Base-by-base conservation (phyloP, 202 grass and related monocot species). In the Carex sylvatica region DNA sequence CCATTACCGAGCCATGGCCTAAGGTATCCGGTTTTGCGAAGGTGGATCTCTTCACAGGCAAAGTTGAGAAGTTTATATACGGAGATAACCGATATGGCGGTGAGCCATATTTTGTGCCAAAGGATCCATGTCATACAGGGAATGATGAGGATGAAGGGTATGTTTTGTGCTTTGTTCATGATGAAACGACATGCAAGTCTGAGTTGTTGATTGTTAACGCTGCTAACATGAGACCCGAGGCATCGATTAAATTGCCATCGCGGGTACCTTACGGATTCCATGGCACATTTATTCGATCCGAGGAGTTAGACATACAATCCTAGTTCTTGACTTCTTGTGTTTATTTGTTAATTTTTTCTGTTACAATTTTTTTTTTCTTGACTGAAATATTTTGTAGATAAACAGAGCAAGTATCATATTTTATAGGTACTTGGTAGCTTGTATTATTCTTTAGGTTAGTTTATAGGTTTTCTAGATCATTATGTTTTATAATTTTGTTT, bases 1-100 rank as follows among this genome's bases (percentile, higher is more conserved):
- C 96, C 80, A 88, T 99, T 78, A 91, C 96, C 2, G 96, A 99
- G 86, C 96, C 96, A 3, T 99, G 96, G 93, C 96, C 96, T 24
- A 93, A 87, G 86, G 92, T 99, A 3, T 99, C 93, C 0, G 96
- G 96, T 4, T 95, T 95, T 87, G 88, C 92, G 40, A 99, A 99
- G 89, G 91, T 99, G 47, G 96, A 99, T 86, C 89, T 95, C 1
- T 60, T 58, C 60, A 83, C 81, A 2, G 96, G 96, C 4, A 88
- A 86, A 44, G 79, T 80, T 0, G 49, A 84, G 42, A 99, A 87
- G 78, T 99, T 93, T 74, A 2, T 92, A 59, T 97, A 90, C 51
- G 94, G 94, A 30, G 86, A 93, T 11, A 82, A 77, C 0, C 11
- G 83, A 38, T 97, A 82, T 77, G 91, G 94, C 47, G 94, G 94